Evolutionary conservation across 192 early-diverging fungal genomes (phyloP).

Genomic region (Coemansia sp.): DNA sequence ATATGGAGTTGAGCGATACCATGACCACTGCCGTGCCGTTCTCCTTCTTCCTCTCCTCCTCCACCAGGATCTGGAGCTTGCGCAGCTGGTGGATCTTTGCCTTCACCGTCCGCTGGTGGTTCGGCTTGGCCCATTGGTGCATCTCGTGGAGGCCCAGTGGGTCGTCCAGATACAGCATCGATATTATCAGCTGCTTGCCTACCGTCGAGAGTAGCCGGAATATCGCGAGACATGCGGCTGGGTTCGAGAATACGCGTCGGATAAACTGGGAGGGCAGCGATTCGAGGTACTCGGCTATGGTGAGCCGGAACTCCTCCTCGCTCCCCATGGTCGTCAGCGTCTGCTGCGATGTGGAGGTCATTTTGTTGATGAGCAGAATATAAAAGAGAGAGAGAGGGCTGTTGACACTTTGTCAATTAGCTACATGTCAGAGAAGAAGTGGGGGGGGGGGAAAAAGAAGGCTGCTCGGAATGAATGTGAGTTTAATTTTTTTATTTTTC

Average conservation of each 20-base stretch:
- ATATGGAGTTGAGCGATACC: slow-evolving; percentile 65
- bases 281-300: slow-evolving; percentile 78
- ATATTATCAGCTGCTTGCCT: slow-evolving; percentile 87
- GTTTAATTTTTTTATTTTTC: no score
- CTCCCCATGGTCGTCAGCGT: slow-evolving; percentile 39
- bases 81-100: slow-evolving; percentile 69
- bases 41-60: slow-evolving; percentile 46
- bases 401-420: no score
- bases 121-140: slow-evolving; percentile 59
- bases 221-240: slow-evolving; percentile 91
- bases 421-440: no score
- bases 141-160: slow-evolving; percentile 66
- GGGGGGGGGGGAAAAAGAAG: no score
- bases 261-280: slow-evolving; percentile 75
- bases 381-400: slow-evolving; percentile 5
- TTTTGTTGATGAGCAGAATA: background rate
- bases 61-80: slow-evolving; percentile 70
- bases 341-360: background rate
- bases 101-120: slow-evolving; percentile 56
- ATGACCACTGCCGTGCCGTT: no score
- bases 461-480: no score
- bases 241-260: slow-evolving; percentile 79
- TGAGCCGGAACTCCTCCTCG: slow-evolving; percentile 65
- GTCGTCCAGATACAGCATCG: slow-evolving; percentile 73
- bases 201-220: slow-evolving; percentile 85